Evolutionary conservation across 2,329 filamentous ascomycete species (phyloP).

Genomic region (Sporothrix schenckii): DNA sequence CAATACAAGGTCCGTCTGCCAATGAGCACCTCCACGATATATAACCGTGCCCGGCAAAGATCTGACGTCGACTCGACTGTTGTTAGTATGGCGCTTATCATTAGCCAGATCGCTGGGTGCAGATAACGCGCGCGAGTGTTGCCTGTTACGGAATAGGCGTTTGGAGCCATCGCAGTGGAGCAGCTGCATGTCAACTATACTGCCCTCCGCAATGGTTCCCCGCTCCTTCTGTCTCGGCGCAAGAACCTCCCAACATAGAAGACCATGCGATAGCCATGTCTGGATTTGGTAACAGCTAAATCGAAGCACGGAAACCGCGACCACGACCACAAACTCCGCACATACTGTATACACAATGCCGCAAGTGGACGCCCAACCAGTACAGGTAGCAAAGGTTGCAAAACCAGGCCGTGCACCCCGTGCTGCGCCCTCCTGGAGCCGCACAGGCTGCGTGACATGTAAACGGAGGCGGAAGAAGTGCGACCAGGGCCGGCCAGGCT

Average conservation of each 20-base stretch:
- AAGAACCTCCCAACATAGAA: slow-evolving; percentile 12
- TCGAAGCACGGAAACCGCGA: background rate
- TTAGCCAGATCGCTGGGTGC: background rate
- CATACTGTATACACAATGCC: background rate
- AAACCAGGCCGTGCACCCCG: background rate
- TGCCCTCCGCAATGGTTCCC: background rate
- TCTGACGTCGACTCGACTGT: background rate
- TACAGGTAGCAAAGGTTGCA: background rate
- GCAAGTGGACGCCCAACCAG: background rate
- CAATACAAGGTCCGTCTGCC: no score
- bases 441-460: slow-evolving; percentile 5
- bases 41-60: background rate
- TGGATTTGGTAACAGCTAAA: background rate
- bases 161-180: background rate
- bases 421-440: background rate
- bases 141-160: background rate
- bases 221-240: background rate
- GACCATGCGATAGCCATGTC: slow-evolving; percentile 7
- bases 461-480: background rate
- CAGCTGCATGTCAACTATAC: background rate
- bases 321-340: background rate
- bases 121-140: slow-evolving; percentile 14
- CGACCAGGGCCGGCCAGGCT: background rate
- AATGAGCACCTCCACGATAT: background rate
- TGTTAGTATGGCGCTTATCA: background rate